phyloP scores from a whole-genome alignment of 202 grass and related monocot species.

The Zizania palustris region DNA sequence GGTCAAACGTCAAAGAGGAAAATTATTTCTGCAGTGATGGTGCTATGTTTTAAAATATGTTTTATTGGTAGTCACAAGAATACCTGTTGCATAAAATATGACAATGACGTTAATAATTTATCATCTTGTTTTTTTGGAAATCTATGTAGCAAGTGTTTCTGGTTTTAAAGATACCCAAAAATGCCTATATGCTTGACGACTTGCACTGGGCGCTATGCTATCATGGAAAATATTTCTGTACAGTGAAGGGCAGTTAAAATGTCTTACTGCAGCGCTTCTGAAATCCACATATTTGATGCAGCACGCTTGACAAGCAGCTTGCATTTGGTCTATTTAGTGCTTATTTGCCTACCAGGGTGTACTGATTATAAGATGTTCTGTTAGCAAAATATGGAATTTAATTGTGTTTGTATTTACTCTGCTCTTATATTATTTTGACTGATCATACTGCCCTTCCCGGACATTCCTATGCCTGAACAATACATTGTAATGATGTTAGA shows the following conservation, averaged over 20 bases:
- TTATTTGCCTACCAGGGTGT: neutral
- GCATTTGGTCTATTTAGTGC: slow-evolving; percentile 12
- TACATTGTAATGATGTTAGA: slow-evolving; percentile 51
- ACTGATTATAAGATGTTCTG: neutral
- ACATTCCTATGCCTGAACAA: slow-evolving; percentile 16
- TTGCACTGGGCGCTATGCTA: neutral
- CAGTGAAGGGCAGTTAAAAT: neutral
- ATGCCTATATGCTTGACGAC: neutral
- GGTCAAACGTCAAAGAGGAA: neutral
- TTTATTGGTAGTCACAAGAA: too few relatives aligned
- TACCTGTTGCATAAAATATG: neutral
- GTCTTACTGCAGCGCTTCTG: neutral
- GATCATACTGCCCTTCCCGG: neutral
- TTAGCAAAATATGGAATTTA: neutral
- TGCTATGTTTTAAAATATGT: too few relatives aligned
- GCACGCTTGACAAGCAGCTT: neutral
- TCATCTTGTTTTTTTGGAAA: neutral
- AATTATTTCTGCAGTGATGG: neutral
- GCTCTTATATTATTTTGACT: neutral
- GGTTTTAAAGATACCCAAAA: neutral
- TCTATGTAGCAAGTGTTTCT: neutral
- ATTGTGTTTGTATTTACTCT: neutral
- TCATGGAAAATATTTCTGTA: neutral
- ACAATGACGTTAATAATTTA: neutral
- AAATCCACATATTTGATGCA: neutral